Conservation (phyloP, 257 asterid species). For the Solanum clarkiae region DNA sequence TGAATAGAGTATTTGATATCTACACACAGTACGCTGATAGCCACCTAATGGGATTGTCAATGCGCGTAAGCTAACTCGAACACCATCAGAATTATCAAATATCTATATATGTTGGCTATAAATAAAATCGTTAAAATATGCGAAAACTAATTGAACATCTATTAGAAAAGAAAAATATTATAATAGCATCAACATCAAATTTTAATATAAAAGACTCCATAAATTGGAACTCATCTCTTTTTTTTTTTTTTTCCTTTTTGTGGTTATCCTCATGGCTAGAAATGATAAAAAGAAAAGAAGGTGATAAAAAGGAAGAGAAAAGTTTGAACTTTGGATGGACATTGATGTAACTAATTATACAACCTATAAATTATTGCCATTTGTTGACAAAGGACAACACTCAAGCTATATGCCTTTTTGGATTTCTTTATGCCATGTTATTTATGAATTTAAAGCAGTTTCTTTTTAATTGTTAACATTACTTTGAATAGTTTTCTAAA, state of each 20-base stretch:
- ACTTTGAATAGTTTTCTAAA: too few species aligned
- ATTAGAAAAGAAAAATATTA: not conserved
- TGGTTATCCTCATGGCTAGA: not conserved
- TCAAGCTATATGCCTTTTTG: not conserved
- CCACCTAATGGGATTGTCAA: not conserved
- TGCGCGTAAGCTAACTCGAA: not conserved
- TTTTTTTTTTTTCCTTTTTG: not conserved
- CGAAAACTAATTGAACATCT: not conserved
- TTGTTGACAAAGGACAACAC: not conserved
- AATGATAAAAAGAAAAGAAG: not conserved
- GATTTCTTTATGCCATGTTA: not conserved
- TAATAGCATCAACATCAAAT: not conserved
- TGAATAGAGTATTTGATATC: not conserved
- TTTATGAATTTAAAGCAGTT: not conserved
- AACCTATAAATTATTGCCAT: not conserved
- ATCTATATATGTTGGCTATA: not conserved
- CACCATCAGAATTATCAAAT: accelerated
- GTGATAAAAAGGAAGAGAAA: not conserved
- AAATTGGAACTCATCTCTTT: not conserved
- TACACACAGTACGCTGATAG: not conserved
- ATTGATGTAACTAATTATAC: not conserved
- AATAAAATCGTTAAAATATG: accelerated
- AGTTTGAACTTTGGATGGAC: not conserved
- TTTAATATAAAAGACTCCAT: not conserved
- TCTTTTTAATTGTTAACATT: too few species aligned